Percentiles rank a stretch among this genome's conserved stretches.
Conservation (phyloP, 441 rosid species). For the Pelargonium citronellum region DNA sequence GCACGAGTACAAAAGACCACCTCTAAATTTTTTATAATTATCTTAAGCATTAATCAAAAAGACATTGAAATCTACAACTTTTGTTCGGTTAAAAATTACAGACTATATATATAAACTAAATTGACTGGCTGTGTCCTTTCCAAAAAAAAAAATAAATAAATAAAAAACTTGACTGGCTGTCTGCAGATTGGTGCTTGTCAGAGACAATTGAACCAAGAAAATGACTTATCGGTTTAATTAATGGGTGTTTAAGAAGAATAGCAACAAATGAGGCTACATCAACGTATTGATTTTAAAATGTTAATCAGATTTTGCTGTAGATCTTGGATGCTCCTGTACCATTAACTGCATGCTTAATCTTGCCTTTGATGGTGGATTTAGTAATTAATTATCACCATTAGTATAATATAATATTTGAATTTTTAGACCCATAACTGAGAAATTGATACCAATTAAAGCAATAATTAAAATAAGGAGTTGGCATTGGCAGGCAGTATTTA, state of each 20-base stretch:
- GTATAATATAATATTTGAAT: background rate
- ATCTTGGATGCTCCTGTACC: background rate
- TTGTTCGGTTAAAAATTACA: too few relatives aligned
- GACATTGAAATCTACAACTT: too few relatives aligned
- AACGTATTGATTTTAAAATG: slow-evolving; percentile 8
- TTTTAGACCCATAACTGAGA: slow-evolving; percentile 14
- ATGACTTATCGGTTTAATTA: slow-evolving; percentile 4
- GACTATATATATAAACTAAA: too few relatives aligned
- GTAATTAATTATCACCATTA: background rate
- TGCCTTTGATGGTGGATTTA: slow-evolving; percentile 18
- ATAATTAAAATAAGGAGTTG: background rate
- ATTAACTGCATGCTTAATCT: background rate
- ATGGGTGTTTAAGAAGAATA: background rate
- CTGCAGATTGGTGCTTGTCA: background rate
- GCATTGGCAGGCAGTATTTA: background rate
- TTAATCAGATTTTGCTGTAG: slow-evolving; percentile 1
- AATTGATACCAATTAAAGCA: slow-evolving; percentile 8
- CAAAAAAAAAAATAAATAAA: too few relatives aligned
- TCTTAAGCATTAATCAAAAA: too few relatives aligned
- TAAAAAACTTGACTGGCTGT: too few relatives aligned
- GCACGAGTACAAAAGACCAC: too few relatives aligned
- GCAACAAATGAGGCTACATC: background rate
- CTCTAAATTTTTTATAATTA: too few relatives aligned
- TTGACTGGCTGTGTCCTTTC: too few relatives aligned
- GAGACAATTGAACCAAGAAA: background rate